Evolutionary conservation across 129 eudicot species (phyloP), one percentile per base, ranked within the genome.

Genomic region (Solidago caesia): DNA sequence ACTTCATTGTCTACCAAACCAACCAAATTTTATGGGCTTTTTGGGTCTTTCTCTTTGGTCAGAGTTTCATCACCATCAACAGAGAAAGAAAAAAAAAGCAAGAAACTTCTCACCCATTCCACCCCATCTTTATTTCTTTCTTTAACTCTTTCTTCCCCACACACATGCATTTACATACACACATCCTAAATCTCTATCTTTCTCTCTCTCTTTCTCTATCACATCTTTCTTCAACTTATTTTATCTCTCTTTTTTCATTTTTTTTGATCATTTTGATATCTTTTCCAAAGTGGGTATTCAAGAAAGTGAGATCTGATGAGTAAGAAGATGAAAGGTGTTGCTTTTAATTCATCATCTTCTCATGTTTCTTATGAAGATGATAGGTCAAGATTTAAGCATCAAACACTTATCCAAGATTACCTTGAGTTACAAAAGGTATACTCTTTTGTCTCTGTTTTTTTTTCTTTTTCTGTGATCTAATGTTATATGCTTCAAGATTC

Each of bases 21-120:
- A 80, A 70, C 79, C 85, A 73, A 84, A 71, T 80, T 86, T 77
- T 63, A 82, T 91, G 92, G 95, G 97, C 74, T 88, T 86, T 88
- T 84, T 88, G 86, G 86, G 91, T 85, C 84, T 86, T 88, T 82
- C 82, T 80, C 75, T 82, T 79, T 82, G 86, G 86, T 82, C 93
- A 85, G 83, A 84, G 76, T 74, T 83, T 81, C 81, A 72, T 79
- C 82, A 79, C 77, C 74, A 79, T 64, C 82, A 70, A 71, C 92
- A 82, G 83, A 83, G 86, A 87, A 84, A 81, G 77, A 84, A 87
- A 84, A 82, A 69, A 72, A 79, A 82, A 77, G 65, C 78, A 74
- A 85, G 91, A 90, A 88, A 84, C 87, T 85, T 84, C 92, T 70
- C 84, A 53, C 79, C 79, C 72, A 76, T 29, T 80, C 33, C 48